Conservation (phyloP, 805 yeast genomes). For the Scheffersomyces ergatensis region DNA sequence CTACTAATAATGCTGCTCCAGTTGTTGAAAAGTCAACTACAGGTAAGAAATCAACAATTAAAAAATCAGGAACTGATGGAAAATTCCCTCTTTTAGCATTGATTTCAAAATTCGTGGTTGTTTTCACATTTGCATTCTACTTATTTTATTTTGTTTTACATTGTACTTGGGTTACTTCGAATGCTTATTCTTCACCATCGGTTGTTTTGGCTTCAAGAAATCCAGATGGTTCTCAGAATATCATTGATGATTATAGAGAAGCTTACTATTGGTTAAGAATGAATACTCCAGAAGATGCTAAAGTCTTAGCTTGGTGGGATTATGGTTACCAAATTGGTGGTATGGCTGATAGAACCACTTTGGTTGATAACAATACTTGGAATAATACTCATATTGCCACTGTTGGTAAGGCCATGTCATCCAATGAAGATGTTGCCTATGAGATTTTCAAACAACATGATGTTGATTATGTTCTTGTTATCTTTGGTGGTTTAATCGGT, state of each 20-base stretch:
- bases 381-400: conserved; percentile 99
- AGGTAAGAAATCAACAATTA: conserved; percentile 7
- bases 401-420: conserved; percentile 97
- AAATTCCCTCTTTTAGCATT: conserved; percentile 30
- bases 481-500: conserved; percentile 93
- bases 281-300: conserved; percentile 96
- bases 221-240: conserved; percentile 79
- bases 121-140: conserved; percentile 69
- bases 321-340: conserved; percentile 99
- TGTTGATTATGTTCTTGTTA: conserved; percentile 89
- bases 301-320: conserved; percentile 99
- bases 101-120: conserved; percentile 60
- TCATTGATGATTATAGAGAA: conserved; percentile 97
- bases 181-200: conserved; percentile 96
- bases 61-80: conserved; percentile 7
- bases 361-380: conserved; percentile 99
- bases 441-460: conserved; percentile 86
- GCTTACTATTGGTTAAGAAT: conserved; percentile 98
- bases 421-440: conserved; percentile 83
- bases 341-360: conserved; percentile 98
- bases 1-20: conserved; percentile 11
- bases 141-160: conserved; percentile 82
- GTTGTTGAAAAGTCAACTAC: conserved; percentile 2
- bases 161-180: conserved; percentile 96
- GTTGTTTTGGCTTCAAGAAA: conserved; percentile 84